Evolutionary conservation across 202 grass and related monocot species (phyloP).

Genomic region (Bolboschoenoplectus hybrid): DNA sequence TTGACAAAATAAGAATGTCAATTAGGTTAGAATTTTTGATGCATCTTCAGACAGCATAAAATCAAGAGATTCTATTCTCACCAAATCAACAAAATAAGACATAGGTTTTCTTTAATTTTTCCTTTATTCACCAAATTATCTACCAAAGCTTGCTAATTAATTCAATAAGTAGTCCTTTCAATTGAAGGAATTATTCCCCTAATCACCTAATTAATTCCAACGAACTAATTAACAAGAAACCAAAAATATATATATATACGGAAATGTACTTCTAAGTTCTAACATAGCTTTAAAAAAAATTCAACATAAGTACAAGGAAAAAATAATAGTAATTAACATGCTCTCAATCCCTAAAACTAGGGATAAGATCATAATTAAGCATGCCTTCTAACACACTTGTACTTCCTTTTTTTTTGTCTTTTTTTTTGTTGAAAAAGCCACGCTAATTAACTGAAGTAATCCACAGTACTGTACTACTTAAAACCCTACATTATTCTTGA

Average conservation of each 20-base stretch:
- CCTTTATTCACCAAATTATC: conserved; percentile 29
- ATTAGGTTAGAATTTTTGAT: conserved; percentile 11
- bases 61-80: conserved; percentile 22
- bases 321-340: conserved; percentile 24
- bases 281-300: conserved; percentile 26
- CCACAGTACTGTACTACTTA: background rate
- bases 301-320: conserved; percentile 33
- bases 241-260: background rate
- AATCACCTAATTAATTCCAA: conserved; percentile 19
- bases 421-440: conserved; percentile 25
- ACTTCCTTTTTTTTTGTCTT: background rate
- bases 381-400: conserved; percentile 33
- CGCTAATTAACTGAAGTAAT: conserved; percentile 4
- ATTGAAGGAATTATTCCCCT: background rate
- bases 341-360: background rate
- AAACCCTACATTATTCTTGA: conserved; percentile 21
- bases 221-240: background rate
- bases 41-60: conserved; percentile 29
- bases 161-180: background rate
- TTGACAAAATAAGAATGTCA: background rate
- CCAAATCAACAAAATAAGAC: background rate
- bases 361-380: conserved; percentile 2
- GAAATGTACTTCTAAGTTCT: conserved; percentile 6
- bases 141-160: conserved; percentile 8
- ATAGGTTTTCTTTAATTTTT: background rate